Percentiles rank a stretch among this genome's conserved stretches.
phyloP scores from a whole-genome alignment of 495 filamentous ascomycete species.

The Neurospora sp. region DNA sequence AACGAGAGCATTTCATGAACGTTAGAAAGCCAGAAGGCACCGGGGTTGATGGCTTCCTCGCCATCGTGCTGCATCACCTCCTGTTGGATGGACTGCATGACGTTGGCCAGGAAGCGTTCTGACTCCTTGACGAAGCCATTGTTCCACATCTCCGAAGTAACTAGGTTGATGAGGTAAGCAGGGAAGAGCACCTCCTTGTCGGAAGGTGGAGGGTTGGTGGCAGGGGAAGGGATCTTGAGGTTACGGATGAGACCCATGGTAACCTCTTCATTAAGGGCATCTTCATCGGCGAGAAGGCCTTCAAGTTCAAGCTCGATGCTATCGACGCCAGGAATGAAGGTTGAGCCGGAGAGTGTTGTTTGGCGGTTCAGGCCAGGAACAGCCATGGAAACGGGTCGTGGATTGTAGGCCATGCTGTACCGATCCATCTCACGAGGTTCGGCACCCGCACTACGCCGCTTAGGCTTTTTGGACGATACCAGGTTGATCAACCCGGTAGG shows the following conservation, averaged over 20 bases:
- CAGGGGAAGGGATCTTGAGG: slow-evolving; percentile 84
- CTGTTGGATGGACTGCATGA: slow-evolving; percentile 99
- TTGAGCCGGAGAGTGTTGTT: slow-evolving; percentile 50
- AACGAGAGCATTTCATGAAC: slow-evolving; percentile 99
- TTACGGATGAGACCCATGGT: slow-evolving; percentile 92
- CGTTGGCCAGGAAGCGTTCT: slow-evolving; percentile 95
- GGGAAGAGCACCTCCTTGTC: slow-evolving; percentile 99
- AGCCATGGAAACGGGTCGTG: slow-evolving; percentile 90
- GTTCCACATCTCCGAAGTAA: slow-evolving; percentile 99
- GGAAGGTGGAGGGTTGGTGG: slow-evolving; percentile 72
- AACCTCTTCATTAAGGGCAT: slow-evolving; percentile 91
- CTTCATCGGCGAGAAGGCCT: slow-evolving; percentile 86
- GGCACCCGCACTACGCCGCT: slow-evolving; percentile 87
- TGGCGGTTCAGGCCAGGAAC: slow-evolving; percentile 54
- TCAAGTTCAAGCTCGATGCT: slow-evolving; percentile 91
- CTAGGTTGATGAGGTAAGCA: slow-evolving; percentile 96
- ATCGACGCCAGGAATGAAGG: slow-evolving; percentile 69
- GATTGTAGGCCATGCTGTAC: slow-evolving; percentile 86
- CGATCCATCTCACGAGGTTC: slow-evolving; percentile 74
- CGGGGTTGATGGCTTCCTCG: slow-evolving; percentile 93
- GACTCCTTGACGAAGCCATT: slow-evolving; percentile 99
- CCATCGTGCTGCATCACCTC: slow-evolving; percentile 98
- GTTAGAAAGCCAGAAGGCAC: slow-evolving; percentile 98
- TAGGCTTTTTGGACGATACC: slow-evolving; percentile 94
- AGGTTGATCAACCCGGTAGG: slow-evolving; percentile 84